A percentile compares a stretch with the other conserved stretches of the same genome.
Evolutionary conservation across 2,329 filamentous ascomycete species (phyloP).

Genomic region (Penicillium sp.): DNA sequence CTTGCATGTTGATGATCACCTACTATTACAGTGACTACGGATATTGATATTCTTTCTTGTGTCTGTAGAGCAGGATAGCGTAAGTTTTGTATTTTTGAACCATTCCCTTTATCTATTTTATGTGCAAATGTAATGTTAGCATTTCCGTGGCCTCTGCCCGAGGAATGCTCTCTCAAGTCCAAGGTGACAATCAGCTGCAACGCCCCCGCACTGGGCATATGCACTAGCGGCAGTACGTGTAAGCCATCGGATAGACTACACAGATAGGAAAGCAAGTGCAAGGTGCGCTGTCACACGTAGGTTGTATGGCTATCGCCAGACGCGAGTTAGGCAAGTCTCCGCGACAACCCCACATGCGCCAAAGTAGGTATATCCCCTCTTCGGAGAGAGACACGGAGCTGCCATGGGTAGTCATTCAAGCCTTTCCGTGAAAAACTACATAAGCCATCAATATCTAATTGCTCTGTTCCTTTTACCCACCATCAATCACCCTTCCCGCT

Average conservation of each 20-base stretch:
- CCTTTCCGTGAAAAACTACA: neutral
- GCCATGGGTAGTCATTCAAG: neutral
- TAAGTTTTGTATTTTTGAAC: too few relatives aligned
- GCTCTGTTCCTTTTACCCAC: neutral
- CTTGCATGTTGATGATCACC: neutral
- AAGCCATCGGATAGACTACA: too few relatives aligned
- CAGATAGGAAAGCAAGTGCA: neutral
- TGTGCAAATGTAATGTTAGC: neutral
- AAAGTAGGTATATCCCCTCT: neutral
- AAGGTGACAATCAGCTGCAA: neutral
- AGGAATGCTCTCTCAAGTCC: neutral
- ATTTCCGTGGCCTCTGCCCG: neutral
- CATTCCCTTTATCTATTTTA: neutral
- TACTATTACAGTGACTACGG: neutral
- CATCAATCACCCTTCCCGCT: neutral
- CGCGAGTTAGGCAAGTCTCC: constrained; percentile 17
- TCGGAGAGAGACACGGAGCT: neutral
- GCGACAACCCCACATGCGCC: constrained; percentile 15
- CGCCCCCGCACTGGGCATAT: neutral
- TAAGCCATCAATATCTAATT: neutral
- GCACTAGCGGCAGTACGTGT: neutral
- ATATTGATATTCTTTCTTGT: too few relatives aligned
- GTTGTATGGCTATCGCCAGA: neutral
- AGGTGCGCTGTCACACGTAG: neutral
- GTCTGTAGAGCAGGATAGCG: too few relatives aligned